Evolutionary conservation across 164 flowering plant species (phyloP), one percentile per base, ranked within the genome.

Genomic region (Tinospora cordifolia): DNA sequence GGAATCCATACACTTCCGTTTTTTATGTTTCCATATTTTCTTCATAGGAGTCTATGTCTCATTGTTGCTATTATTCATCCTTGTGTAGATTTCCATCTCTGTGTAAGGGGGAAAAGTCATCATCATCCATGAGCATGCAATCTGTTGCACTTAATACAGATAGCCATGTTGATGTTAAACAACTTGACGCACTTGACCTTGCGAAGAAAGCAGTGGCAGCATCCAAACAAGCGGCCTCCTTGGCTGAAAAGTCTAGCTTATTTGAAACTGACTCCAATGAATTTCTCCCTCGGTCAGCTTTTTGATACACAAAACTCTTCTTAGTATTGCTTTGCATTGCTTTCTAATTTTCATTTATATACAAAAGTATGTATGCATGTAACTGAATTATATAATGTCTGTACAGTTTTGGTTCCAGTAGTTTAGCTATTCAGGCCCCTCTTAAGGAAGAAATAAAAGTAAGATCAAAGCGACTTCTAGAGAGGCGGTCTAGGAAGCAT

Each of bases 191-290:
- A 49, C 71, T 90, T 76, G 71, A 82, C 46, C 86, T 90, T 74
- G 97, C 97, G 64, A 81, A 81, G 79, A 76, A 83, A 81, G 95
- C 96, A 71, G 80, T 88, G 59, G 69, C 79, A 66, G 95, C 97
- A 49, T 89, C 95, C 11, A 85, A 84, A 83, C 73, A 83, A 75
- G 95, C 92, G 39, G 87, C 84, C 24, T 77, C 77, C 24, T 77
- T 92, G 57, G 83, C 77, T 62, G 81, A 82, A 34, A 74, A 82
- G 24, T 69, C 75, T 12, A 59, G 79, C 47, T 57, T 75, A 60
- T 25, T 74, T 65, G 83, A 62, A 47, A 69, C 75, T 71, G 79
- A 80, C 73, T 13, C 67, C 74, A 79, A 80, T 69, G 81, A 76
- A 39, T 65, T 79, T 68, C 66, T 71, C 11, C 47, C 76, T 62